Evolutionary conservation across 495 filamentous ascomycete species (phyloP), one percentile per base, ranked within the genome.

Genomic region (Talaromyces borbonicus): DNA sequence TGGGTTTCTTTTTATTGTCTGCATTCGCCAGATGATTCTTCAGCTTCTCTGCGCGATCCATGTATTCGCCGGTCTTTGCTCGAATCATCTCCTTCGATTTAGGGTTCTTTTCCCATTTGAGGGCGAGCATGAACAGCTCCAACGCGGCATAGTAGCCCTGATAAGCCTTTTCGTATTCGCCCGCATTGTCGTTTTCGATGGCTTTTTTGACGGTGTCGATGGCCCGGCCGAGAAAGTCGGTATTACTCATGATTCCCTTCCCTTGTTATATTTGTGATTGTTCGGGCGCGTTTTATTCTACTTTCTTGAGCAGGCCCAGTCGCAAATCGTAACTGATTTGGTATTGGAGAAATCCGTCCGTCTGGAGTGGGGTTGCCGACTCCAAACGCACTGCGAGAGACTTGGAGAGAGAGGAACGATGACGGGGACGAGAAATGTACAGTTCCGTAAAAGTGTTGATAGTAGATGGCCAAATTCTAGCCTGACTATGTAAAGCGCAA

Each of bases 221-320:
- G 41, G 92, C 92, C 55, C 90, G 84, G 58, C 87, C 87, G 52
- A 97, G 77, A 56, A 97, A 99, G 67, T 97, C 90, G 57, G 88
- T 93, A 61, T 95, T 93, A 54, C 88, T 94, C 92, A 98, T 97
- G n/a, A n/a, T n/a, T n/a, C n/a, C n/a, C n/a, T n/a, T n/a, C n/a
- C n/a, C n/a, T n/a, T n/a, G n/a, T n/a, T n/a, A n/a, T n/a, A n/a
- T 44, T 63, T 69, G 60, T 43, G 33, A 2, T 4, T 22, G 7
- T 18, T 14, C 9, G 11, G 9, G 5, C 2, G 8, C 31, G 8
- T 14, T 31, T 12, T 31, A 6, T 30, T 31, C 9, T 18, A 26
- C 5, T 19, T 18, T n/a, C n/a, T n/a, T n/a, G n/a, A n/a, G n/a
- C n/a, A n/a, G n/a, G n/a, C n/a, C n/a, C n/a, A n/a, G n/a, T n/a